phyloP scores from a whole-genome alignment of 2,329 filamentous ascomycete genomes.

The Septoria linicola region DNA sequence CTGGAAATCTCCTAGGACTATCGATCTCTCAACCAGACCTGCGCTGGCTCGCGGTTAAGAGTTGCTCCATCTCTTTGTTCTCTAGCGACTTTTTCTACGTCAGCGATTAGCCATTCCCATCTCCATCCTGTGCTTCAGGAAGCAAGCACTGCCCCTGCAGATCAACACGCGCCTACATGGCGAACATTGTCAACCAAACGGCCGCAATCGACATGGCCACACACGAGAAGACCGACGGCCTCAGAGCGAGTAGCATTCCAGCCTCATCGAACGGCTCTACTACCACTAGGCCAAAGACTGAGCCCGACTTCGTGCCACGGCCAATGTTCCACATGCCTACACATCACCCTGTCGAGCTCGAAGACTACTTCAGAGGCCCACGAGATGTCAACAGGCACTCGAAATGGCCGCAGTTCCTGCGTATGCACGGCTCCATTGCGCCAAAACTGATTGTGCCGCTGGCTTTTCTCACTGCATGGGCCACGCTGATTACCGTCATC shows the following conservation, averaged over 20 bases:
- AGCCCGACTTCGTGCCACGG: constrained; percentile 11
- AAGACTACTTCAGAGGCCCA: constrained; percentile 46
- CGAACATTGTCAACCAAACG: neutral
- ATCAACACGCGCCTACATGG: neutral
- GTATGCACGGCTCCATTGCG: constrained; percentile 71
- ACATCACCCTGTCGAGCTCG: constrained; percentile 30
- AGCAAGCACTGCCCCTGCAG: neutral
- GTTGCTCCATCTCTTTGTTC: neutral
- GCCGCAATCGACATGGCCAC: neutral
- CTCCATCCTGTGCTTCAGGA: too few relatives aligned
- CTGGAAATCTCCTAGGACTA: too few relatives aligned
- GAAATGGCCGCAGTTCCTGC: constrained; percentile 73
- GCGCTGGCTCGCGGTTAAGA: neutral
- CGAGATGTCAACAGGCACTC: constrained; percentile 71
- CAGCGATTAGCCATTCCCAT: too few relatives aligned
- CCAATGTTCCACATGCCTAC: constrained; percentile 21
- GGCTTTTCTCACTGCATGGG: constrained; percentile 61
- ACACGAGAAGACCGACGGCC: neutral
- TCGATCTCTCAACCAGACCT: neutral
- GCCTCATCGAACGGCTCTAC: constrained; percentile 5
- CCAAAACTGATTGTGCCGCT: constrained; percentile 73
- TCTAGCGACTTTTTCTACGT: neutral
- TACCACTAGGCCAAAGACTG: constrained; percentile 3
- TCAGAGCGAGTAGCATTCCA: neutral
- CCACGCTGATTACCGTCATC: constrained; percentile 63